These are phyloP conservation scores for Radiomyces spectabilis DNA, from an alignment of 192 early-diverging fungal species.

Conservation along the genomic window DNA sequence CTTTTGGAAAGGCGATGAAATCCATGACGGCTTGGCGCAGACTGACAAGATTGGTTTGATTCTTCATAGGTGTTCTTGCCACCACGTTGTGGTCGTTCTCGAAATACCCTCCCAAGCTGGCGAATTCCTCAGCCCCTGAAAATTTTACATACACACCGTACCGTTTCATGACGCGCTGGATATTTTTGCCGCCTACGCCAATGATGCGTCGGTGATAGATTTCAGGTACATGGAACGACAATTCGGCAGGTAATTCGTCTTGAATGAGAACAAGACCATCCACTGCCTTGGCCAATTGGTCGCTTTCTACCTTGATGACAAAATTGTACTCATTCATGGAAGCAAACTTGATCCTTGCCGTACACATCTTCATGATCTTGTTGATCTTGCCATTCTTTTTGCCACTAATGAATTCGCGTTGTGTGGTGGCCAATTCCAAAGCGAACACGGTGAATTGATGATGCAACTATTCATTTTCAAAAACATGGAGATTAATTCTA, in stretches of 20 bases:
- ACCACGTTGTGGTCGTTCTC: constrained; percentile 81
- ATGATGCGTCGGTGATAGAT: constrained; percentile 75
- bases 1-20: constrained; percentile 34
- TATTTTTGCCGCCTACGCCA: constrained; percentile 76
- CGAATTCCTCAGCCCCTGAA: constrained; percentile 67
- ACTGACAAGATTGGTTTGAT: constrained; percentile 50
- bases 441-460: constrained; percentile 58
- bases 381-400: constrained; percentile 86
- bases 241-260: constrained; percentile 76
- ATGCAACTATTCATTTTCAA: constrained; percentile 17
- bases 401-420: constrained; percentile 77
- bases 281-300: constrained; percentile 37
- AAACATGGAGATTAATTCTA: no score
- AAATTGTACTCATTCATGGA: constrained; percentile 66
- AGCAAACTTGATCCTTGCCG: constrained; percentile 56
- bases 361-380: constrained; percentile 63
- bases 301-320: constrained; percentile 57
- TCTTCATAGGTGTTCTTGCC: constrained; percentile 72
- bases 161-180: constrained; percentile 81
- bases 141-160: constrained; percentile 82
- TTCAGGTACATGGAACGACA: constrained; percentile 73
- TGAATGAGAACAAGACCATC: constrained; percentile 56
- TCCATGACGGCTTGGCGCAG: constrained; percentile 62
- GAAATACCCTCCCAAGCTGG: constrained; percentile 64
- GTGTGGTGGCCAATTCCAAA: constrained; percentile 64